phyloP scores from a whole-genome alignment of 371 early-diverging fungal species.

The Funneliformis caledonium region DNA sequence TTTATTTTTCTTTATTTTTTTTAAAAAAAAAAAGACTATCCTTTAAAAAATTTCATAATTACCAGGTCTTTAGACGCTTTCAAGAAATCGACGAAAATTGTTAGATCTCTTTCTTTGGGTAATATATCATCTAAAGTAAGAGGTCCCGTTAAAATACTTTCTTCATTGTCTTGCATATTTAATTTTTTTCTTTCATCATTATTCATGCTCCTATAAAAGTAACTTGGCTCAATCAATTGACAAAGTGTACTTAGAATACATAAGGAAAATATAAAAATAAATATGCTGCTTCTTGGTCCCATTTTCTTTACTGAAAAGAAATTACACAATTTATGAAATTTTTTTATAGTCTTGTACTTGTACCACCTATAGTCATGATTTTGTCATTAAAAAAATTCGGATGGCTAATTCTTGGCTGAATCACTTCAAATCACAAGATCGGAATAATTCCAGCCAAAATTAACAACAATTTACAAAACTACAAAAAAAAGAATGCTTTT shows the following conservation, averaged over 20 bases:
- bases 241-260: neutral
- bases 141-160: neutral
- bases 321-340: too few relatives aligned
- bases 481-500: too few relatives aligned
- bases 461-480: too few relatives aligned
- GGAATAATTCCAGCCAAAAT: too few relatives aligned
- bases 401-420: too few relatives aligned
- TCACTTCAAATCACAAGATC: too few relatives aligned
- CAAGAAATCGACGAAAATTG: slow-evolving; percentile 29
- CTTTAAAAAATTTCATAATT: neutral
- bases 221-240: neutral
- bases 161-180: neutral
- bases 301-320: too few relatives aligned
- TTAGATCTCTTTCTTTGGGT: slow-evolving; percentile 36
- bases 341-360: too few relatives aligned
- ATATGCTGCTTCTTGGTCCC: neutral
- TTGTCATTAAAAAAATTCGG: too few relatives aligned
- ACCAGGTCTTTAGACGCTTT: slow-evolving; percentile 20
- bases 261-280: neutral
- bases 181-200: neutral
- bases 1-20: neutral
- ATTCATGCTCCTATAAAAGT: neutral
- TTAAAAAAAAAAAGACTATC: neutral
- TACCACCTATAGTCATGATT: too few relatives aligned
- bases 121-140: slow-evolving; percentile 29